These are phyloP conservation scores for Cylindricascospora bacillispora DNA, from an alignment of 1,139 yeast species.

Conservation along the genomic window DNA sequence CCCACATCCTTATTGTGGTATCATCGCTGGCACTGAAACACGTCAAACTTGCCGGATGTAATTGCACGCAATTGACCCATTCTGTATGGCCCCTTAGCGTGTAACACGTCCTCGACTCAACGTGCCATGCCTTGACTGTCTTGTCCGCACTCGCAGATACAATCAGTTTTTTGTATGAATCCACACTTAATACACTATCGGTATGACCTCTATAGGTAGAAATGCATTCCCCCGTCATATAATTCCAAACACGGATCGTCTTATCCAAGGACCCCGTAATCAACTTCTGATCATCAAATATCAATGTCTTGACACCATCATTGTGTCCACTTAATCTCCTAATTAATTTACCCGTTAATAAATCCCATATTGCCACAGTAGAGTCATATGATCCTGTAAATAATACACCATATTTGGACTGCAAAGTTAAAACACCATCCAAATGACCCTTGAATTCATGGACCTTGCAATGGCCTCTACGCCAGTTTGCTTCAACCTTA, in stretches of 20 bases:
- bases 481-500: conserved; percentile 88
- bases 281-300: conserved; percentile 76
- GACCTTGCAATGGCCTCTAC: conserved; percentile 59
- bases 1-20: conserved; percentile 92
- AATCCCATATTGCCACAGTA: conserved; percentile 81
- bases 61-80: conserved; percentile 82
- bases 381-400: conserved; percentile 91
- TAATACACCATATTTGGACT: conserved; percentile 62
- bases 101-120: conserved; percentile 81
- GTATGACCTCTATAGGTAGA: conserved; percentile 90
- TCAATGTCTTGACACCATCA: conserved; percentile 72
- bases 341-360: conserved; percentile 65
- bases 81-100: conserved; percentile 88
- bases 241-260: conserved; percentile 92
- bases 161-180: conserved; percentile 58
- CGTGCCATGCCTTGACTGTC: conserved; percentile 93
- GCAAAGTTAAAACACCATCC: conserved; percentile 78
- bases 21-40: conserved; percentile 87
- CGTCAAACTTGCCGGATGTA: conserved; percentile 67
- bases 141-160: conserved; percentile 90
- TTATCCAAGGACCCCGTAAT: conserved; percentile 88
- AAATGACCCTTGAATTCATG: conserved; percentile 70
- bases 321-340: conserved; percentile 72
- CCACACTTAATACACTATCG: conserved; percentile 70
- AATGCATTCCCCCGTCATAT: conserved; percentile 84